These are phyloP conservation scores for Hymenoscyphus infarciens DNA, from an alignment of 2,329 filamentous ascomycete genomes.

Conservation along the genomic window DNA sequence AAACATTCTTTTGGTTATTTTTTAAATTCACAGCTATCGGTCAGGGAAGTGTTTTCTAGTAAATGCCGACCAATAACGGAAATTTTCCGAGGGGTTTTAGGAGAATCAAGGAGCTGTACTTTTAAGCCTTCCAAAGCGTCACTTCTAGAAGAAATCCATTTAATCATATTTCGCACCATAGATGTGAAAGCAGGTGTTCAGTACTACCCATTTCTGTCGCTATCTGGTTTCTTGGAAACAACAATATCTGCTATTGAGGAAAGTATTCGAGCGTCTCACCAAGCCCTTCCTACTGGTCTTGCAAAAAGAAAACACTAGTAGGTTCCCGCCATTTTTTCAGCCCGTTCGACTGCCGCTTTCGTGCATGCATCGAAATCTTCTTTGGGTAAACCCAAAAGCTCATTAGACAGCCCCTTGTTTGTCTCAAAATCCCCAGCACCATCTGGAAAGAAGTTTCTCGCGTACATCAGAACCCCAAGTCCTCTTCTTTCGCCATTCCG, in stretches of 20 bases:
- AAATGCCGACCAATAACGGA: background rate
- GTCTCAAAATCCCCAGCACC: constrained; percentile 15
- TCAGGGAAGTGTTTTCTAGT: background rate
- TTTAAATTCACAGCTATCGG: too few species aligned
- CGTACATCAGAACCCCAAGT: constrained; percentile 16
- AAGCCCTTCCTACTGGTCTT: background rate
- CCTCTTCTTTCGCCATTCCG: constrained; percentile 17
- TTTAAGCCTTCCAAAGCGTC: too few species aligned
- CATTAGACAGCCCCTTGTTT: constrained; percentile 16
- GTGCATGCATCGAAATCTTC: constrained; percentile 21
- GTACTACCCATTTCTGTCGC: too few species aligned
- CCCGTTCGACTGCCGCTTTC: background rate
- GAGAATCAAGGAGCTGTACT: too few species aligned
- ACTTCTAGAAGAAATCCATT: too few species aligned
- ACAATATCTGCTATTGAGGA: background rate
- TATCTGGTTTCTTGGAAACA: background rate
- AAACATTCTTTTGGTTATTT: too few species aligned
- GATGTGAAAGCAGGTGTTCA: too few species aligned
- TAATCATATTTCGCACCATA: too few species aligned
- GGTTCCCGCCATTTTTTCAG: background rate
- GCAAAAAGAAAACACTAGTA: background rate
- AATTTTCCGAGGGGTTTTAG: too few species aligned
- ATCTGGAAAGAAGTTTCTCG: constrained; percentile 20
- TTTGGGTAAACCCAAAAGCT: constrained; percentile 19
- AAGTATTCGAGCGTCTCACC: background rate